Evolutionary conservation across 257 asterid genomes (phyloP), one percentile per base, ranked within the genome.

Genomic region (Voacanga thouarsii): DNA sequence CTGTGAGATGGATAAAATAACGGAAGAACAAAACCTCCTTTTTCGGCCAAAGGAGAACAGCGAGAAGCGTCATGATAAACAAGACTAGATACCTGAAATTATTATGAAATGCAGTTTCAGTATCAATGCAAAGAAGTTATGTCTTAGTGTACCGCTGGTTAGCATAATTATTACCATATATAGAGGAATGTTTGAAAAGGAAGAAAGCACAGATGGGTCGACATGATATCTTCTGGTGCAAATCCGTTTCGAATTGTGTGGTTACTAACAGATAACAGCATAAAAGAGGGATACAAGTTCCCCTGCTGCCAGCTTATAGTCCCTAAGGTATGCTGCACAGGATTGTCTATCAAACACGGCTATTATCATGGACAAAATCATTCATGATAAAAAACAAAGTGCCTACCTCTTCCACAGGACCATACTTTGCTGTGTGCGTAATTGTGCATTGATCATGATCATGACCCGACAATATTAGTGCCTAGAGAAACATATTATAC

Each of bases 301-400:
- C 99, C 99, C 83, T 90, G 96, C 86, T 96, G 99, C 99, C 99
- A 96, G 86, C 99, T 96, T 79, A 96, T 83, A 59, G 98, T 96
- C 84, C 99, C 99, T 80, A 96, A 79, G 78, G 99, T 92, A 69
- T 93, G 97, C 99, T 96, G 98, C 89, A 89, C 37, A 71, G 74
- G 78, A 73, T 68, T 51, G 64, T 76, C 71, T 80, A 81, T 86
- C 87, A 87, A 85, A 76, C 71, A 72, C 61, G 16, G 44, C 72
- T 72, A 33, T 66, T 77, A 39, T 75, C 39, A 74, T 50, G 39
- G 5, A 68, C 51, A 50, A 79, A 60, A 47, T 79, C 75, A 24
- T 33, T 64, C 41, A 14, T 3, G 19, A 43, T 75, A 67, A 41
- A 56, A 75, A 69, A 67, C 4, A 41, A 79, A 75, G 8, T 33